Evolutionary conservation across 2,329 filamentous ascomycete genomes (phyloP).

Genomic region (Pyrenochaeta sp.): DNA sequence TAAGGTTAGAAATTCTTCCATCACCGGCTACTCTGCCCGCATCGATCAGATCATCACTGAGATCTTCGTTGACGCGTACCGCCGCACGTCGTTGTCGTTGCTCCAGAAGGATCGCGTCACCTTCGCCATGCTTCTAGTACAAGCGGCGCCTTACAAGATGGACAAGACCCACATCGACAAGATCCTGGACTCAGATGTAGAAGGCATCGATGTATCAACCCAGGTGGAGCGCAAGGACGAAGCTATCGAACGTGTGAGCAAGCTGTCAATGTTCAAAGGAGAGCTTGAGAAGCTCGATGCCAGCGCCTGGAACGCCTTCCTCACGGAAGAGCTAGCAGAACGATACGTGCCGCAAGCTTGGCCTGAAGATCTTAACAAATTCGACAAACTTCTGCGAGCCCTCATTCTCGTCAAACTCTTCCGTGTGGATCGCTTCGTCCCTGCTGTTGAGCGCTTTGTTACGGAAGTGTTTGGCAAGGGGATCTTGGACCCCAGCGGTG

Average conservation of each 20-base stretch:
- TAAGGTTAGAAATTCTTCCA: constrained; percentile 76
- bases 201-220: constrained; percentile 81
- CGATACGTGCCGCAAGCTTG: constrained; percentile 80
- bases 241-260: constrained; percentile 72
- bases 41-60: constrained; percentile 91
- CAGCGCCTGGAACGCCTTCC: constrained; percentile 81
- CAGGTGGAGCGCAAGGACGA: constrained; percentile 70
- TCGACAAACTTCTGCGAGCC: constrained; percentile 82
- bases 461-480: constrained; percentile 82
- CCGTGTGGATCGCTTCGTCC: constrained; percentile 94
- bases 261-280: constrained; percentile 76
- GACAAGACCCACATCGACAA: constrained; percentile 88
- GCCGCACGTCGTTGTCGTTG: constrained; percentile 90
- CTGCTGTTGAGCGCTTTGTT: constrained; percentile 90
- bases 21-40: constrained; percentile 78
- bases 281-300: constrained; percentile 69
- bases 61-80: constrained; percentile 89
- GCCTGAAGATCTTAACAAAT: constrained; percentile 68
- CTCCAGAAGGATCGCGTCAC: constrained; percentile 95
- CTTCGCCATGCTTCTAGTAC: constrained; percentile 91
- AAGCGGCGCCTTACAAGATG: constrained; percentile 96
- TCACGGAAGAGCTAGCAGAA: constrained; percentile 86
- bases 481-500: constrained; percentile 83
- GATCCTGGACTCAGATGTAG: constrained; percentile 79
- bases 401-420: constrained; percentile 92